Base-by-base conservation (phyloP, 768 basidiomycete genomes). In the Leccinum rimulosum region DNA sequence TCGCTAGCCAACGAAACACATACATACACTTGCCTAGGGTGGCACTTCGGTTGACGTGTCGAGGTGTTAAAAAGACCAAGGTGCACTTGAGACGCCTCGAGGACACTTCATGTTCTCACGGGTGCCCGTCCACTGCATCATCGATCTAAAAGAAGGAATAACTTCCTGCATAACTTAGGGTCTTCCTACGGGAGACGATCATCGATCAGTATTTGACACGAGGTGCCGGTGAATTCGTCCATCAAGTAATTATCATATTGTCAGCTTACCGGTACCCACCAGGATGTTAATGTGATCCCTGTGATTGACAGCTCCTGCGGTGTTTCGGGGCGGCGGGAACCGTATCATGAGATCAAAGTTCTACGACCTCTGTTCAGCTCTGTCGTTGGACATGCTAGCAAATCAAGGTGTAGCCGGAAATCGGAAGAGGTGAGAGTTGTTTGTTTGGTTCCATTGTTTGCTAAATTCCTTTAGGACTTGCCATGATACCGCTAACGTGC, bases 371-470 rank as follows among this genome's bases (percentile, higher is more conserved):
- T 68, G 49, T 54, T 73, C 73, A 56, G 70, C 64, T 62, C 71
- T 72, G 56, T 74, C 57, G 71, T 70, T 69, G 45, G 73, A 68
- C 73, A 73, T 73, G 47, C 56, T 66, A 31, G 49, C 36, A 36
- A 52, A 58, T 54, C 28, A 15, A 38, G 15, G 52, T 60, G 38
- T 22, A 47, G 22, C 35, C 22, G 38, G 54, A 54, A 56, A 45
- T 50, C 54, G 50, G 50, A 55, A 57, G 53, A 17, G 35, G 33
- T 15, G 12, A 19, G 11, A n/a, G 55, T 63, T 63, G 15, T 65
- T 60, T 60, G 52, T 51, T 50, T 55, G 51, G 59, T 33, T 66
- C 58, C 60, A 47, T 19, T 33, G 33, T 33, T 33, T 33, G 33
- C 25, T 22, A 31, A 4, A 31, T 31, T 31, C 31, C 31, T 31